Conservation (phyloP, 768 basidiomycete species). For the Suillus subluteus region DNA sequence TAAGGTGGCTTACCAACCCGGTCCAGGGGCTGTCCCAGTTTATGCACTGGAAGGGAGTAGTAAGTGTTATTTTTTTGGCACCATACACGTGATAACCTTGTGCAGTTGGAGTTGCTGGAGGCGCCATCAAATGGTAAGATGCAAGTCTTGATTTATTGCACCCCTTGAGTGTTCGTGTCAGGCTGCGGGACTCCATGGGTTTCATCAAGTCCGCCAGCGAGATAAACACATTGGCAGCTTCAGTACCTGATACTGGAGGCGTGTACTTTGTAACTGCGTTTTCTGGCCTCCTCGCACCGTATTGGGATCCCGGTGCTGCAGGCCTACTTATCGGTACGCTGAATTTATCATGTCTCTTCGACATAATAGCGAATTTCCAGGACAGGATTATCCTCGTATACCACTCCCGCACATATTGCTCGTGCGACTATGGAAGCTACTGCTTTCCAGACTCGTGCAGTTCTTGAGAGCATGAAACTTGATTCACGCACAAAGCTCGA, state of each 20-base stretch:
- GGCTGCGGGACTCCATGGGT: slow-evolving; percentile 88
- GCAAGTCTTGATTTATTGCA: not conserved
- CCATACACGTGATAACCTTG: slow-evolving; percentile 7
- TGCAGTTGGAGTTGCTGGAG: slow-evolving; percentile 90
- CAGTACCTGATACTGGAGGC: slow-evolving; percentile 80
- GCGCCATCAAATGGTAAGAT: slow-evolving; percentile 85
- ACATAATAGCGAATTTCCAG: not conserved
- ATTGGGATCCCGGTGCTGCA: slow-evolving; percentile 94
- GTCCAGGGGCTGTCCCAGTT: slow-evolving; percentile 73
- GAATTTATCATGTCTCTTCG: not conserved
- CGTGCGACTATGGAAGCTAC: slow-evolving; percentile 96
- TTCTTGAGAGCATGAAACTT: slow-evolving; percentile 92
- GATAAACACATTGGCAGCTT: slow-evolving; percentile 82
- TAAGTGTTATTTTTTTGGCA: slow-evolving; percentile 41
- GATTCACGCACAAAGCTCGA: slow-evolving; percentile 83
- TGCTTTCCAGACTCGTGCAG: slow-evolving; percentile 93
- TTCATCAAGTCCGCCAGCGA: slow-evolving; percentile 81
- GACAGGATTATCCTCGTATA: slow-evolving; percentile 80
- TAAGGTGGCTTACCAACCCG: slow-evolving; percentile 89
- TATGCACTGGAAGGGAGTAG: slow-evolving; percentile 96
- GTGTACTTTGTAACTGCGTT: slow-evolving; percentile 98
- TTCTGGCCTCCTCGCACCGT: slow-evolving; percentile 93
- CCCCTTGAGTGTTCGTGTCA: slow-evolving; percentile 24
- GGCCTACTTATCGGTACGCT: slow-evolving; percentile 76
- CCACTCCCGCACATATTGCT: slow-evolving; percentile 90